Conservation (phyloP, 768 basidiomycete species). For the Glaciozyma antarctica region DNA sequence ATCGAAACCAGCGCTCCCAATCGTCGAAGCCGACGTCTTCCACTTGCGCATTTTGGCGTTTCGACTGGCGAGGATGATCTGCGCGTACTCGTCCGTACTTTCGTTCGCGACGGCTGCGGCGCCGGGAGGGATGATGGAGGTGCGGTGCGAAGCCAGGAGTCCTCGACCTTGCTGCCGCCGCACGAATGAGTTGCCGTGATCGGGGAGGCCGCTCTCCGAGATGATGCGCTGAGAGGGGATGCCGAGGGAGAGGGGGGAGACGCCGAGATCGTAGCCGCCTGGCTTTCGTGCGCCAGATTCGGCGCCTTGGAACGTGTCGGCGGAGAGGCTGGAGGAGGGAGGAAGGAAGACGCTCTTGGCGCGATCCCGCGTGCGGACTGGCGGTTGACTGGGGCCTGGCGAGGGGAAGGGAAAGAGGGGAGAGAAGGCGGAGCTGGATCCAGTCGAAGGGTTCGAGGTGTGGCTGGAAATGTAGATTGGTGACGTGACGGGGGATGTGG, state of each 20-base stretch:
- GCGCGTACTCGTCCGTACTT: slow-evolving; percentile 33
- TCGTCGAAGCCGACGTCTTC: slow-evolving; percentile 31
- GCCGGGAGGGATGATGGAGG: slow-evolving; percentile 16
- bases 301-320: neutral
- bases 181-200: neutral
- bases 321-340: too few relatives aligned
- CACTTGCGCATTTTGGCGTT: slow-evolving; percentile 43
- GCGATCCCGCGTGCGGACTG: slow-evolving; percentile 4
- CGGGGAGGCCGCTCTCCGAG: neutral
- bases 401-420: slow-evolving; percentile 27
- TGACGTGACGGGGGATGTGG: neutral
- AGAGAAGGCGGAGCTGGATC: slow-evolving; percentile 21
- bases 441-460: neutral
- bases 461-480: neutral
- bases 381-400: neutral
- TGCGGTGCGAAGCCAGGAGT: slow-evolving; percentile 6
- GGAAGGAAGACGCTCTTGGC: slow-evolving; percentile 11
- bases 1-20: slow-evolving; percentile 3
- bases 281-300: slow-evolving; percentile 7
- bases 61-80: slow-evolving; percentile 43
- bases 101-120: neutral
- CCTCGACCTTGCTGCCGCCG: neutral
- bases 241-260: neutral
- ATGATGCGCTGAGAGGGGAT: neutral
- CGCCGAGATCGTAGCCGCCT: neutral